phyloP scores from a whole-genome alignment of 768 basidiomycete genomes.

The Mycena polygramma region DNA sequence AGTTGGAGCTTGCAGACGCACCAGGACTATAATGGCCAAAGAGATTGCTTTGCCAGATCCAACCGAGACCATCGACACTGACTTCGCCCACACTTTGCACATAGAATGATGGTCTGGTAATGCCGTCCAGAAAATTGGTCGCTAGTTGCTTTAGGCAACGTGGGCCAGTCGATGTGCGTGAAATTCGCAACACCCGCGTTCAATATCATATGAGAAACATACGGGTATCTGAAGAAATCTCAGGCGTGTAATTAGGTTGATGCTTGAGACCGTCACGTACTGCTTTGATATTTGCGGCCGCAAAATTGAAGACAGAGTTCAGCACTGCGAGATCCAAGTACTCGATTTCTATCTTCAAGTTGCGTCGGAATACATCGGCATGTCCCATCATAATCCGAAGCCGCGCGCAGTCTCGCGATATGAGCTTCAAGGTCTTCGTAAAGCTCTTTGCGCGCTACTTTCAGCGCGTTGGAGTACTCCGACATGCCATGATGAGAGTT shows the following conservation, averaged over 20 bases:
- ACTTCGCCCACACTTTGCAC: constrained; percentile 69
- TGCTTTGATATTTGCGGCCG: constrained; percentile 59
- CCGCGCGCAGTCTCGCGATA: constrained; percentile 53
- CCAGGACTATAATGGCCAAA: constrained; percentile 86
- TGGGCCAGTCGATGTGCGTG: constrained; percentile 63
- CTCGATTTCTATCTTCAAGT: constrained; percentile 71
- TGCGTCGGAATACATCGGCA: constrained; percentile 68
- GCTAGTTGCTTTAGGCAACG: constrained; percentile 62
- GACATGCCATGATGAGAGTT: constrained; percentile 86
- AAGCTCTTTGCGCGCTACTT: constrained; percentile 68
- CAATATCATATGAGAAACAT: constrained; percentile 83
- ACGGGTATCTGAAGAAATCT: constrained; percentile 69
- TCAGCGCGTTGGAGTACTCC: constrained; percentile 75
- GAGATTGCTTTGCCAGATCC: constrained; percentile 88
- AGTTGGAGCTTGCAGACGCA: constrained; percentile 51
- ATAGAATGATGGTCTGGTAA: constrained; percentile 70
- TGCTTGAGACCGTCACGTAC: constrained; percentile 57
- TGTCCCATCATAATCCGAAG: constrained; percentile 62
- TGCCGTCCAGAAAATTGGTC: constrained; percentile 55
- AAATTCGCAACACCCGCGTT: constrained; percentile 84
- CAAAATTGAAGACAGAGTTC: constrained; percentile 72
- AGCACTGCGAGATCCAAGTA: constrained; percentile 75
- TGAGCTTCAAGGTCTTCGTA: constrained; percentile 67
- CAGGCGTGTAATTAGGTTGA: not conserved
- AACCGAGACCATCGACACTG: constrained; percentile 80